These are phyloP conservation scores for Corymbia maculata DNA, from an alignment of 345 rosid genomes.

Conservation along the genomic window DNA sequence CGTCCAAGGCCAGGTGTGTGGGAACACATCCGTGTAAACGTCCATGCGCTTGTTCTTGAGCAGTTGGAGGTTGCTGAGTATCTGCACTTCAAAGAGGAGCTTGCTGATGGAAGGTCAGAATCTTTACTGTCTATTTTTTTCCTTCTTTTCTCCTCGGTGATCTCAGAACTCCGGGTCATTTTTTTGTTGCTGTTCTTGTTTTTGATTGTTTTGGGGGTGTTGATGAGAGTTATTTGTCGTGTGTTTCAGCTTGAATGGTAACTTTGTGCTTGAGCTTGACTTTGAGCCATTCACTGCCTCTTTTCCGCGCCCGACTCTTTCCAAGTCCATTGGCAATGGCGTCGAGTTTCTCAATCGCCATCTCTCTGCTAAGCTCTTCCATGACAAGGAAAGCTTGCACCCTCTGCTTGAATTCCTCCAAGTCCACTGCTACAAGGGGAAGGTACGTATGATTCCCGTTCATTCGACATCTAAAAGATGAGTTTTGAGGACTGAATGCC, in stretches of 20 bases:
- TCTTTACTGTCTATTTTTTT: neutral
- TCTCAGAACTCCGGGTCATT: neutral
- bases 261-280: constrained; percentile 80
- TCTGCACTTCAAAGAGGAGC: constrained; percentile 88
- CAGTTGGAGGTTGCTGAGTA: constrained; percentile 67
- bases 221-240: neutral
- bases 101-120: constrained; percentile 75
- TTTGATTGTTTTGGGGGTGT: neutral
- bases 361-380: constrained; percentile 88
- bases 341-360: constrained; percentile 96
- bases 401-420: constrained; percentile 84
- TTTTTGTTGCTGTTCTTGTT: neutral
- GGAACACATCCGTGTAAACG: constrained; percentile 78
- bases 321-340: constrained; percentile 83
- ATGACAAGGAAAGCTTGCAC: constrained; percentile 91
- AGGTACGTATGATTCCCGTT: constrained; percentile 25
- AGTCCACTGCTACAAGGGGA: constrained; percentile 72
- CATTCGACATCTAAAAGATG: neutral
- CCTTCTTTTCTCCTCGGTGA: neutral
- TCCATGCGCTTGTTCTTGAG: constrained; percentile 75
- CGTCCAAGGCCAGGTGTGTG: constrained; percentile 97
- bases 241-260: constrained; percentile 50
- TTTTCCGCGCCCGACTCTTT: constrained; percentile 80
- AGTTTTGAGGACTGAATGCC: neutral
- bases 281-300: constrained; percentile 86